A percentile compares a stretch with the other conserved stretches of the same genome.
Conservation (phyloP, 1,284 basidiomycete species). For the Porogramme epimiltina region DNA sequence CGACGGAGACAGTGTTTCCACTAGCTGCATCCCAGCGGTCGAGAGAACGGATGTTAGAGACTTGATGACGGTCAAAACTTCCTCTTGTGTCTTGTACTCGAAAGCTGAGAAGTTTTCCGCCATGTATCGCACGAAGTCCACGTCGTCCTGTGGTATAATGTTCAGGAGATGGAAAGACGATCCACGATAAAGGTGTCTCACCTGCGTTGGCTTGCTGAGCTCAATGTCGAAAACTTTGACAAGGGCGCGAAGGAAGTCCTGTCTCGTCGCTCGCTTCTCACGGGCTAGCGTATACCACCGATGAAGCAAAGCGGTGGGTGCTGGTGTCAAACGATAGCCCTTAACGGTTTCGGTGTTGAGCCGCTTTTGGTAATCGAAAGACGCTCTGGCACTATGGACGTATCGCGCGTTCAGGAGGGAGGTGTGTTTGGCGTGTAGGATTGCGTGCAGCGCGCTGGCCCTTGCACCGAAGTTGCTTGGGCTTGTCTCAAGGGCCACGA, state of each 20-base stretch:
- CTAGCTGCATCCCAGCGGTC: conserved; percentile 81
- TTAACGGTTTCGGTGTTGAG: conserved; percentile 47
- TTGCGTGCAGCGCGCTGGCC: conserved; percentile 80
- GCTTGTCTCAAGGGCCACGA: conserved; percentile 92
- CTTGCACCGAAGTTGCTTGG: conserved; percentile 67
- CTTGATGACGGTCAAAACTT: conserved; percentile 85
- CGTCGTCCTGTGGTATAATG: conserved; percentile 74
- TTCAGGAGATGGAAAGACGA: neutral
- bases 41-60: conserved; percentile 82
- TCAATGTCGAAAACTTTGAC: conserved; percentile 81
- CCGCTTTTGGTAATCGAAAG: conserved; percentile 83
- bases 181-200: conserved; percentile 27
- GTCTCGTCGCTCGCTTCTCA: conserved; percentile 83
- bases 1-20: conserved; percentile 67
- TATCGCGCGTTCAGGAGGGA: conserved; percentile 89
- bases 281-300: conserved; percentile 90
- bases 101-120: conserved; percentile 92
- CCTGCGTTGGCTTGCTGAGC: conserved; percentile 47
- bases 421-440: conserved; percentile 87
- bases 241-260: conserved; percentile 87
- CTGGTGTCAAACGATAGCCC: conserved; percentile 60
- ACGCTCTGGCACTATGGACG: conserved; percentile 74
- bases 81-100: conserved; percentile 95
- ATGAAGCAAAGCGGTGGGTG: conserved; percentile 75
- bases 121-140: conserved; percentile 87